These are phyloP conservation scores for Fraxinus platypoda DNA, from an alignment of 305 asterid species.

Conservation along the genomic window DNA sequence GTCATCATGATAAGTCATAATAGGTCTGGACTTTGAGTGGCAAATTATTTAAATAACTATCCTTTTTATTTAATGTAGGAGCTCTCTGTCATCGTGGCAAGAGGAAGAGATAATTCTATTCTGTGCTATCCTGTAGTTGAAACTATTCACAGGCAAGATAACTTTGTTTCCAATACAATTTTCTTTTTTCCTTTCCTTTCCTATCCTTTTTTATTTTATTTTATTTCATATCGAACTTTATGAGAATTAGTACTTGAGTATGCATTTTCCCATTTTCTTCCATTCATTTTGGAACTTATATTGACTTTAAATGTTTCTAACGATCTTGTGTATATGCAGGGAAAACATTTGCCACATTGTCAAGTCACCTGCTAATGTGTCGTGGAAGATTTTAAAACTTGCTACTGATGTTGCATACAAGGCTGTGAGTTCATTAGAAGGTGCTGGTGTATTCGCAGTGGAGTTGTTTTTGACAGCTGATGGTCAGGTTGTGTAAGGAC, in stretches of 20 bases:
- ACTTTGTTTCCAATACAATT: not conserved
- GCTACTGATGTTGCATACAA: slow-evolving; percentile 79
- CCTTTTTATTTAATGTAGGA: slow-evolving; percentile 49
- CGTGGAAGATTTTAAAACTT: slow-evolving; percentile 71
- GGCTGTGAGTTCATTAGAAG: slow-evolving; percentile 89
- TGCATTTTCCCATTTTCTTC: slow-evolving; percentile 10
- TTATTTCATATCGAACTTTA: not conserved
- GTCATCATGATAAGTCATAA: not conserved
- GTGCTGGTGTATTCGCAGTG: slow-evolving; percentile 93
- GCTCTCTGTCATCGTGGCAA: slow-evolving; percentile 92
- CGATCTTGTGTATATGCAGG: slow-evolving; percentile 35
- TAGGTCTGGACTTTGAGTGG: not conserved
- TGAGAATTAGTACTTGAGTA: not conserved
- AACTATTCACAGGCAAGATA: slow-evolving; percentile 74
- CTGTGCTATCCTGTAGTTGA: slow-evolving; percentile 85
- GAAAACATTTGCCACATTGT: slow-evolving; percentile 95
- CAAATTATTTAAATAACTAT: slow-evolving; percentile 16
- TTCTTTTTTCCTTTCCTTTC: not conserved
- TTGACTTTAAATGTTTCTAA: slow-evolving; percentile 1
- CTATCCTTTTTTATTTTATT: not conserved
- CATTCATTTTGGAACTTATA: slow-evolving; percentile 8
- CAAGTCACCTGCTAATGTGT: slow-evolving; percentile 81
- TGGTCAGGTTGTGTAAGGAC: slow-evolving; percentile 61
- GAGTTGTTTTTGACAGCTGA: slow-evolving; percentile 89
- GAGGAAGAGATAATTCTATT: slow-evolving; percentile 76